Evolutionary conservation across 257 asterid species (phyloP).

Genomic region (Solanum chmielewskii): DNA sequence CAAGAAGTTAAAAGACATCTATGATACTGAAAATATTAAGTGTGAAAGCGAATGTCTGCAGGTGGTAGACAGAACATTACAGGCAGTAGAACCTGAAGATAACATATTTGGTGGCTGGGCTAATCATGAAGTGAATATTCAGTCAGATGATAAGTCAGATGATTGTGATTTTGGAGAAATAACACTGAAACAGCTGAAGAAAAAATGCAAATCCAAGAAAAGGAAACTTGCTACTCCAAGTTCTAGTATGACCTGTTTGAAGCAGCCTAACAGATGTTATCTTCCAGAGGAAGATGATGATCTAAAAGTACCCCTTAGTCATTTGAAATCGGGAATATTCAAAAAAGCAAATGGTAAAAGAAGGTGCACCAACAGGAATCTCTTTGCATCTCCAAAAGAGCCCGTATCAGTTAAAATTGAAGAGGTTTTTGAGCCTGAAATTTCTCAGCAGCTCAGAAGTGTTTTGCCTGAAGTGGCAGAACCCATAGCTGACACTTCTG

Average conservation of each 20-base stretch:
- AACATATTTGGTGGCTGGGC: not conserved
- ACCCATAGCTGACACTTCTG: conserved; percentile 1
- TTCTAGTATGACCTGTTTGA: conserved; percentile 1
- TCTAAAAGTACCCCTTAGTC: conserved; percentile 1
- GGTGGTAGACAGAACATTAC: conserved; percentile 28
- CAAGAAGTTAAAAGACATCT: conserved; percentile 38
- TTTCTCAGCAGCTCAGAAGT: not conserved
- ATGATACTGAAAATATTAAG: conserved; percentile 24
- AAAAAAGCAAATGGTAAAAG: not conserved
- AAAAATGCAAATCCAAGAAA: conserved; percentile 41
- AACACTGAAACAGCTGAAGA: conserved; percentile 57
- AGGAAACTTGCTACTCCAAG: conserved; percentile 21
- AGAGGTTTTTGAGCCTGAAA: not conserved
- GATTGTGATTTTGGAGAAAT: conserved; percentile 7
- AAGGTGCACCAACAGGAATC: not conserved
- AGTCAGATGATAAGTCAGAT: conserved; percentile 12
- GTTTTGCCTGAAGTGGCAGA: not conserved
- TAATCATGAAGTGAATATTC: conserved; percentile 7
- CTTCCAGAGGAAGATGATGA: conserved; percentile 17
- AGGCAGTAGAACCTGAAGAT: conserved; percentile 10
- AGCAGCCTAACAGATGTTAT: conserved; percentile 3
- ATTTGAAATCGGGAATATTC: not conserved
- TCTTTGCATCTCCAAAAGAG: not conserved
- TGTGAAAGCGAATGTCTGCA: conserved; percentile 9
- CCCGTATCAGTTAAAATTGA: not conserved